phyloP scores from a whole-genome alignment of 108 stramenopile species.

The Nitzschia palea region DNA sequence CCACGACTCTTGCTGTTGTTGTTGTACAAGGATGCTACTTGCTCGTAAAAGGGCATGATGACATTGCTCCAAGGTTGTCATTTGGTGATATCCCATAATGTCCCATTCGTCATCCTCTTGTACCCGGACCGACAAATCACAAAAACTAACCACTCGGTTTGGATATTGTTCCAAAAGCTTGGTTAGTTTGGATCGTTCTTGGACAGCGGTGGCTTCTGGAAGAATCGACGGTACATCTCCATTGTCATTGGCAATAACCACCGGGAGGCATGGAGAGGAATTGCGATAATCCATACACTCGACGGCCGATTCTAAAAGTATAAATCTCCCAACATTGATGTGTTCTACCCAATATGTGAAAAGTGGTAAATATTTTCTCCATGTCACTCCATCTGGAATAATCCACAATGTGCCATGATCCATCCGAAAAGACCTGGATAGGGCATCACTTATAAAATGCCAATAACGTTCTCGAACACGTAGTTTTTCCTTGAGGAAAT shows the following conservation, averaged over 20 bases:
- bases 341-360: constrained; percentile 23
- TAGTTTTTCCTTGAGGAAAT: constrained; percentile 46
- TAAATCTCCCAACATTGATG: background rate
- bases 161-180: constrained; percentile 25
- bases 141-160: constrained; percentile 27
- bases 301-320: constrained; percentile 43
- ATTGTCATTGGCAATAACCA: background rate
- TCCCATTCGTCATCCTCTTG: constrained; percentile 50
- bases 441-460: background rate
- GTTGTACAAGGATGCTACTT: constrained; percentile 25
- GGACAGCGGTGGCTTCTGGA: constrained; percentile 29
- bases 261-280: constrained; percentile 17
- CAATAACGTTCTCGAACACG: constrained; percentile 43
- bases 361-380: constrained; percentile 50
- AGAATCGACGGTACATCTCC: background rate
- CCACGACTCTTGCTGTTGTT: background rate
- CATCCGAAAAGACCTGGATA: no score
- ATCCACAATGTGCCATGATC: constrained; percentile 16
- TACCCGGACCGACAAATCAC: constrained; percentile 41
- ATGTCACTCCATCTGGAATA: constrained; percentile 41
- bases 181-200: constrained; percentile 42
- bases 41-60: constrained; percentile 41
- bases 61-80: constrained; percentile 39
- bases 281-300: constrained; percentile 56
- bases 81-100: constrained; percentile 27